These are phyloP conservation scores for Aspergillus floridensis DNA, from an alignment of 2,329 filamentous ascomycete genomes.

Conservation along the genomic window DNA sequence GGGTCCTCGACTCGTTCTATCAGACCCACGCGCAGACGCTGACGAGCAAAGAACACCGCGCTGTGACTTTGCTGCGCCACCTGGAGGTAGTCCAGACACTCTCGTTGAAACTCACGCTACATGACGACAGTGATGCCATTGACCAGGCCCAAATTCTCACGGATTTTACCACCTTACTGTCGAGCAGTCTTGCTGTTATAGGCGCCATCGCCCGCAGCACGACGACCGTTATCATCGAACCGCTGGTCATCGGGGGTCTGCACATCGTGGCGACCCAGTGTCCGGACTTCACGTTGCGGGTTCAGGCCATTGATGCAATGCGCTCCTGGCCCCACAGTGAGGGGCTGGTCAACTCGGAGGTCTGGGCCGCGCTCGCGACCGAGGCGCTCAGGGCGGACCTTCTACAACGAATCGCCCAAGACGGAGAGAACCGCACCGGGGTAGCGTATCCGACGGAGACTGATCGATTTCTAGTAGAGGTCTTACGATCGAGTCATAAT, in stretches of 20 bases:
- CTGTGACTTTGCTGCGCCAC: constrained; percentile 7
- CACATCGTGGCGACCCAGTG: constrained; percentile 16
- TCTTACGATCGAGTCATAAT: no score
- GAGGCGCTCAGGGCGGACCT: constrained; percentile 7
- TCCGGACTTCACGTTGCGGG: constrained; percentile 13
- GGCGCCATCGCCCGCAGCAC: constrained; percentile 5
- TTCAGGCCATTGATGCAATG: constrained; percentile 12
- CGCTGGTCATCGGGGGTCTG: constrained; percentile 12
- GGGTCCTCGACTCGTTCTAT: background rate
- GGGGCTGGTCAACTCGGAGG: constrained; percentile 17
- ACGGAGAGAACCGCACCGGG: no score
- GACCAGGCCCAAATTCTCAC: background rate
- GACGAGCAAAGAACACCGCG: constrained; percentile 1
- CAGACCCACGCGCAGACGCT: background rate
- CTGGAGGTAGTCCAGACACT: constrained; percentile 9
- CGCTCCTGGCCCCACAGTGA: constrained; percentile 16
- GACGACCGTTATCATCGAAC: constrained; percentile 11
- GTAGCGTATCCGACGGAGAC: no score
- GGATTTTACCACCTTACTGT: constrained; percentile 7
- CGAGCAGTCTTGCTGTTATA: constrained; percentile 4
- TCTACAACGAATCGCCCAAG: background rate
- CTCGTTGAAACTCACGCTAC: constrained; percentile 12
- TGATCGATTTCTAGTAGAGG: no score
- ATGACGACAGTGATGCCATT: constrained; percentile 2
- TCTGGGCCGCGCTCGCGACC: constrained; percentile 9